A percentile compares a stretch with the other conserved stretches of the same genome.
These are phyloP conservation scores for Leishmania arabica DNA, from an alignment of 208 protist genomes.

Conservation along the genomic window DNA sequence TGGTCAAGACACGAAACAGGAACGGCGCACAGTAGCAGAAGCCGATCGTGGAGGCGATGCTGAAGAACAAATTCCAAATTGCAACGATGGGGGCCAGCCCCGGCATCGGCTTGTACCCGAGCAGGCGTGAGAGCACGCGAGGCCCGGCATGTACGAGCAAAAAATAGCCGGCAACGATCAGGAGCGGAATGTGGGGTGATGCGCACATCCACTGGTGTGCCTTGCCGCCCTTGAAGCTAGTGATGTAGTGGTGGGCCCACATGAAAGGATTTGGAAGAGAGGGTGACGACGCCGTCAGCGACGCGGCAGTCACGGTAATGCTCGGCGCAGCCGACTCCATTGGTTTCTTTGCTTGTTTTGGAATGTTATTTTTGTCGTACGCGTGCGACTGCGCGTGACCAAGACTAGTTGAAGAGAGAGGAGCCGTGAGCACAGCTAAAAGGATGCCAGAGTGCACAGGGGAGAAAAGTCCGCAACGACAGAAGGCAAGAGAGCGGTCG, in stretches of 20 bases:
- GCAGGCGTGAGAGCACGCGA: constrained; percentile 7
- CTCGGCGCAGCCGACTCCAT: neutral
- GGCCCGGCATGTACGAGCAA: constrained; percentile 46
- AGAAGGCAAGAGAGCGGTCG: neutral
- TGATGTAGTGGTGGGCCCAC: constrained; percentile 18
- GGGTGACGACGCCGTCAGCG: neutral
- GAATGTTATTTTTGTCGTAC: neutral
- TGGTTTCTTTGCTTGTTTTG: neutral
- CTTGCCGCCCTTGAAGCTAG: constrained; percentile 33
- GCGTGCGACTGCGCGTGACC: neutral
- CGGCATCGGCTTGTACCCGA: constrained; percentile 5
- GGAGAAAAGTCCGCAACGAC: neutral
- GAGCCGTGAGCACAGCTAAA: neutral
- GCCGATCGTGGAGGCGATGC: constrained; percentile 61
- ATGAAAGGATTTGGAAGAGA: neutral
- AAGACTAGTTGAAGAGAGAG: neutral
- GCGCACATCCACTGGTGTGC: constrained; percentile 37
- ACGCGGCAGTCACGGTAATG: neutral
- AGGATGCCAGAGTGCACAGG: neutral
- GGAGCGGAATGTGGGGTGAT: constrained; percentile 33
- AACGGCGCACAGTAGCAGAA: constrained; percentile 54
- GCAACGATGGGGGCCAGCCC: constrained; percentile 37
- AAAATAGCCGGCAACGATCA: constrained; percentile 36
- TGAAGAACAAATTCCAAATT: constrained; percentile 80
- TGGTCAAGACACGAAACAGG: constrained; percentile 35